Evolutionary conservation across 306 rosid genomes (phyloP).

Genomic region (Cicer pinnatifidum): DNA sequence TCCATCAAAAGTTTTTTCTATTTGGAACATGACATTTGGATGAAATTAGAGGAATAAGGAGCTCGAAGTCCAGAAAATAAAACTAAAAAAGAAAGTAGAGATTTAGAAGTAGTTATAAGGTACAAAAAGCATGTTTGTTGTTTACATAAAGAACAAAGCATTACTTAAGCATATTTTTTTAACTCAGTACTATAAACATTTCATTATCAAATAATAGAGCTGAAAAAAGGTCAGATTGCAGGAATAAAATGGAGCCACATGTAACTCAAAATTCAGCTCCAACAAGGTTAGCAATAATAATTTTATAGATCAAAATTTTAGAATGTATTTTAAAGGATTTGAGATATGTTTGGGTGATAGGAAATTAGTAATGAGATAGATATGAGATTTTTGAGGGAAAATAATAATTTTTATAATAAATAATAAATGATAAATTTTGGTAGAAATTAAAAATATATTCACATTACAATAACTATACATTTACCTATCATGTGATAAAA

Average conservation of each 20-base stretch:
- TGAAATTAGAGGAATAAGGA: conserved; percentile 35
- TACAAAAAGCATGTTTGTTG: conserved; percentile 51
- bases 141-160: conserved; percentile 8
- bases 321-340: too few relatives aligned
- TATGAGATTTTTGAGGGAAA: too few relatives aligned
- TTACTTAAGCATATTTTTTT: conserved; percentile 2
- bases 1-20: not conserved
- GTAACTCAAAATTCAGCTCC: conserved; percentile 39
- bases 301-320: too few relatives aligned
- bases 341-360: too few relatives aligned
- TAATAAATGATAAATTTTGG: too few relatives aligned
- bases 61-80: not conserved
- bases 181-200: not conserved
- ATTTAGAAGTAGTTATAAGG: conserved; percentile 55
- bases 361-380: too few relatives aligned
- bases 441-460: not conserved
- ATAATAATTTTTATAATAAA: rapidly evolving
- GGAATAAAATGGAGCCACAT: conserved; percentile 50
- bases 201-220: conserved; percentile 7
- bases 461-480: not conserved
- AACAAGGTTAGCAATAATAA: conserved; percentile 51
- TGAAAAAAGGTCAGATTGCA: not conserved
- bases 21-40: conserved; percentile 27
- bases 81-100: not conserved
- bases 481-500: not conserved